Conservation (phyloP, 1,139 yeast species). For the Suzukiozyma palmioleophila region DNA sequence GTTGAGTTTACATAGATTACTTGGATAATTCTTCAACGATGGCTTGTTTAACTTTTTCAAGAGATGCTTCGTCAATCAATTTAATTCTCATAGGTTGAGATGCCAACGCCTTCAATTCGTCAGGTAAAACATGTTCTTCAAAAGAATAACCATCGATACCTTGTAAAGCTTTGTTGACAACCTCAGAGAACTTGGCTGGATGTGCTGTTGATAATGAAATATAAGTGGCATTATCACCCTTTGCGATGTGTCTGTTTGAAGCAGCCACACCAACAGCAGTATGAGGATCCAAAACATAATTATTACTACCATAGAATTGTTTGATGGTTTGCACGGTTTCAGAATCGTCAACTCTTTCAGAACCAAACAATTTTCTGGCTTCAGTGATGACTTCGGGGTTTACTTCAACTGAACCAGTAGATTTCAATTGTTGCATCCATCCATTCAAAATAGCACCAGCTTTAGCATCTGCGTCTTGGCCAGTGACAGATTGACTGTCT, state of each 20-base stretch:
- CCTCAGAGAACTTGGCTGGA: constrained; percentile 97
- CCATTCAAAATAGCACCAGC: constrained; percentile 70
- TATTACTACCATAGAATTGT: constrained; percentile 53
- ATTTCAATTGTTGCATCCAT: constrained; percentile 80
- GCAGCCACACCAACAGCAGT: constrained; percentile 91
- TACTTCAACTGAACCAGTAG: constrained; percentile 71
- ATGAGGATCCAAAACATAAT: constrained; percentile 93
- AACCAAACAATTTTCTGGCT: constrained; percentile 67
- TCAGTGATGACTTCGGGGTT: constrained; percentile 59
- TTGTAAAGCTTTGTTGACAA: constrained; percentile 76
- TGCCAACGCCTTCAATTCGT: constrained; percentile 71
- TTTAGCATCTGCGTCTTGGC: constrained; percentile 51
- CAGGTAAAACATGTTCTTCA: constrained; percentile 84
- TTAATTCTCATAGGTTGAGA: constrained; percentile 72
- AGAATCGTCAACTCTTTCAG: constrained; percentile 74
- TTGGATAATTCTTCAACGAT: constrained; percentile 65
- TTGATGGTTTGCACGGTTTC: constrained; percentile 78
- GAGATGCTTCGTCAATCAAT: constrained; percentile 68
- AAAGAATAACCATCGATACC: constrained; percentile 72
- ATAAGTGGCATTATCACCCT: constrained; percentile 48
- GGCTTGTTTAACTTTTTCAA: constrained; percentile 67
- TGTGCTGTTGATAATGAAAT: constrained; percentile 94
- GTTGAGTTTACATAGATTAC: constrained; percentile 17
- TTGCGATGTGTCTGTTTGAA: constrained; percentile 55
- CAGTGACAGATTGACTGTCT: constrained; percentile 41